Percentiles rank a stretch among this genome's conserved stretches.
phyloP scores from a whole-genome alignment of 768 basidiomycete genomes.

The Lactifluus volemus region DNA sequence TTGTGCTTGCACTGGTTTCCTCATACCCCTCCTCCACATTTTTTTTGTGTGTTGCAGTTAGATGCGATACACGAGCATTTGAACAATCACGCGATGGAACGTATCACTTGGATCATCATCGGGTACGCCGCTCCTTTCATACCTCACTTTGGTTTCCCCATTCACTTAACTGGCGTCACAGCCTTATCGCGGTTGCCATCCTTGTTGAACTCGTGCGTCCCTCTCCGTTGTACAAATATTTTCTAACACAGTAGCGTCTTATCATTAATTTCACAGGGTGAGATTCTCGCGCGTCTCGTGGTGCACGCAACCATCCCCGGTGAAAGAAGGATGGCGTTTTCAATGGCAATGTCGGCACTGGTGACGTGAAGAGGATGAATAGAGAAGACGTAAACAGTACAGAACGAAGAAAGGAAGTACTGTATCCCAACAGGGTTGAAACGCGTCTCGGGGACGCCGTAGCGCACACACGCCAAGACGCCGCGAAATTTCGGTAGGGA shows the following conservation, averaged over 20 bases:
- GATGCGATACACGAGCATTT: constrained; percentile 91
- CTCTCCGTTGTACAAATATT: not conserved
- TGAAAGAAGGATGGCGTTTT: not conserved
- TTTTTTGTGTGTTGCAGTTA: constrained; percentile 36
- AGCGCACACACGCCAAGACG: not conserved
- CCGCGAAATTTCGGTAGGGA: not conserved
- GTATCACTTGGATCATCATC: constrained; percentile 78
- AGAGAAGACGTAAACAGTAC: no score
- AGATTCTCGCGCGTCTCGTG: constrained; percentile 67
- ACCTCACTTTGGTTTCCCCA: constrained; percentile 7
- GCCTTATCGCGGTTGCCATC: constrained; percentile 85
- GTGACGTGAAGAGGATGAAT: not conserved
- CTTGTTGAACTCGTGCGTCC: constrained; percentile 72
- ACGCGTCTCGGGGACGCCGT: not conserved
- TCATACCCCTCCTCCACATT: not conserved
- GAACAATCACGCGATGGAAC: constrained; percentile 82
- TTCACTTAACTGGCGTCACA: constrained; percentile 24
- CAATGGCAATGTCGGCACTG: not conserved
- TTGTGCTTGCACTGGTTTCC: not conserved
- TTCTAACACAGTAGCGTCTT: not conserved
- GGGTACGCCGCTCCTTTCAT: constrained; percentile 37
- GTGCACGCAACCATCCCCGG: constrained; percentile 45
- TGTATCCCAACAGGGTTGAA: not conserved
- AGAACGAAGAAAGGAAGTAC: not conserved
- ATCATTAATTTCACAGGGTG: constrained; percentile 50